Evolutionary conservation across 768 basidiomycete species (phyloP), one percentile per base, ranked within the genome.

Genomic region (Trametes maxima): DNA sequence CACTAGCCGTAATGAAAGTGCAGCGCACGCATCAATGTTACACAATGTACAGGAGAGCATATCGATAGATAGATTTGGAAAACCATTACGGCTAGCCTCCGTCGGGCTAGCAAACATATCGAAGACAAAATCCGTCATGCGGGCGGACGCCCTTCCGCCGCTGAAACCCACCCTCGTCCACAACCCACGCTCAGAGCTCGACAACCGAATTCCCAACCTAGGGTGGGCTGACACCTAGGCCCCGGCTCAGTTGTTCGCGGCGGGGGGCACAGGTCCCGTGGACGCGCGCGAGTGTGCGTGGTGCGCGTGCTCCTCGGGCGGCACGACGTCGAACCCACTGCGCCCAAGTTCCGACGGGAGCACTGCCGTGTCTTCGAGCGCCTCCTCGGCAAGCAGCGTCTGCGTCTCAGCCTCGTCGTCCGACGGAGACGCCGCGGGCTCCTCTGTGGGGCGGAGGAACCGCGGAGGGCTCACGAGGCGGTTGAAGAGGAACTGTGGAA

Each of bases 291-390:
- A 37, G 25, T 59, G 58, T 24, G 35, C 25, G 39, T 63, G 62
- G 33, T 43, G 21, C 17, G 66, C 43, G 21, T 62, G 64, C 50
- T 62, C 63, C 59, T 67, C 64, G 25, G 64, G 68, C 16, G 89
- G 89, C 19, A 92, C 78, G 28, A 94, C 90, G 72, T 95, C 94
- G 71, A 82, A 95, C 14, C 94, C 94, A 62, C 86, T 80, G 73
- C 84, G 83, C n/a, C 91, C 91, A 22, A 95, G 79, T 68, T 90
- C 90, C 3, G 84, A 86, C 19, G 94, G 94, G 10, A 94, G 78
- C 12, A 77, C 80, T n/a, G 92, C 91, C 0, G 92, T 94, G 73
- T 94, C 92, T 58, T 94, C 91, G 53, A 94, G 75, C 24, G 79
- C 77, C 69, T 90, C 86, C 70, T 88, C 89, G 44, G 80, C 77